Evolutionary conservation across 139 green algal genomes (phyloP).

Genomic region (Diplosphaera chodatii): DNA sequence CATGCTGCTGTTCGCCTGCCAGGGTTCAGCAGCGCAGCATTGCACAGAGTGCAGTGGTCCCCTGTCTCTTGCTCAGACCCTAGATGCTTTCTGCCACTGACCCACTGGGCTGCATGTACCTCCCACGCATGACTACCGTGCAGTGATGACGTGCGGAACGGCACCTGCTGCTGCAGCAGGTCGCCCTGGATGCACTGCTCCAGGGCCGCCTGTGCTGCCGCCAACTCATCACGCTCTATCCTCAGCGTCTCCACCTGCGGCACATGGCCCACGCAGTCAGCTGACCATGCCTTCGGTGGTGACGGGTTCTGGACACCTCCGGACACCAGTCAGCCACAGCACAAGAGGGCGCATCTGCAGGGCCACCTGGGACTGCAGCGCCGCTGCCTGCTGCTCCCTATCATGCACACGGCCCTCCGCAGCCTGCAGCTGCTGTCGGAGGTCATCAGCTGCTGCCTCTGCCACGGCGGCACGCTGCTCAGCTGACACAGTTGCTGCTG

Average conservation of each 20-base stretch:
- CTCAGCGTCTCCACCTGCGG: not conserved
- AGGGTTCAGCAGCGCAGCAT: not conserved
- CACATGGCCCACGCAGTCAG: not conserved
- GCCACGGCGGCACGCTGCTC: not conserved
- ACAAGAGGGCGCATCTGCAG: too few species aligned
- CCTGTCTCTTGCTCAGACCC: too few species aligned
- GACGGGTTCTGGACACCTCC: too few species aligned
- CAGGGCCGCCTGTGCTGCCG: not conserved
- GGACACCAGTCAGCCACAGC: too few species aligned
- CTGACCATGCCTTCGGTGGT: not conserved
- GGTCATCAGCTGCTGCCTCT: not conserved
- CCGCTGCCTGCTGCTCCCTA: not conserved
- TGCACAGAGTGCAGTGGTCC: not conserved
- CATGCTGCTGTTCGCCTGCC: constrained; percentile 39
- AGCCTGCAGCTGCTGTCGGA: constrained; percentile 9
- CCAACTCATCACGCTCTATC: not conserved
- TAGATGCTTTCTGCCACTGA: too few species aligned
- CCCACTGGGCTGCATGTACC: too few species aligned
- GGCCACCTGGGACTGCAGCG: not conserved
- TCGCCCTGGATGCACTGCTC: constrained; percentile 4
- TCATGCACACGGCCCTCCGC: not conserved
- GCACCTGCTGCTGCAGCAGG: constrained; percentile 37
- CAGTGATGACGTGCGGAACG: too few species aligned
- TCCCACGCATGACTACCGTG: too few species aligned
- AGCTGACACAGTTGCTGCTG: not conserved